Conservation (phyloP, 108 stramenopile genomes). For the Aureococcus anophagefferens region DNA sequence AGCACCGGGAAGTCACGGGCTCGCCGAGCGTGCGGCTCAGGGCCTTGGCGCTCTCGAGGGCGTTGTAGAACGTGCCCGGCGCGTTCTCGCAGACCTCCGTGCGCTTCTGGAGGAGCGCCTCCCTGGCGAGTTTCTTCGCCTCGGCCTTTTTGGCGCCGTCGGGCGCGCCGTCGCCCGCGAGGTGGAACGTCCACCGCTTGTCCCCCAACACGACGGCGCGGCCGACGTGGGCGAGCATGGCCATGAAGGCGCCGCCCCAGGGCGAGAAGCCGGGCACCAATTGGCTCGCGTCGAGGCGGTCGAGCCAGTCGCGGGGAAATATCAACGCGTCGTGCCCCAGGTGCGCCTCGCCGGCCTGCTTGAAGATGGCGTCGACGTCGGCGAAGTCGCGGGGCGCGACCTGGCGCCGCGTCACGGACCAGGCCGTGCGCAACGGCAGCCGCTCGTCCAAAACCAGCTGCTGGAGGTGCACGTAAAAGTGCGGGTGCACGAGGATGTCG, state of each 20-base stretch:
- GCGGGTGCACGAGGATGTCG: not conserved
- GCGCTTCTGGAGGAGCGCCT: not conserved
- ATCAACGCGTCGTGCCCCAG: not conserved
- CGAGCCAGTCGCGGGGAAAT: not conserved
- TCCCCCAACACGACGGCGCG: not conserved
- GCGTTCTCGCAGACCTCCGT: not conserved
- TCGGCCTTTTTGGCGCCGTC: not conserved
- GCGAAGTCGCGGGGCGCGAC: not conserved
- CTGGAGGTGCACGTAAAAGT: not conserved
- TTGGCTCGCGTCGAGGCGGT: not conserved
- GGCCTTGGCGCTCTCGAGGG: not conserved
- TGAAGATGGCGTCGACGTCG: not conserved
- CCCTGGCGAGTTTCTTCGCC: not conserved
- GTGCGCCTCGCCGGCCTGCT: not conserved
- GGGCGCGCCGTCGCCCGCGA: not conserved
- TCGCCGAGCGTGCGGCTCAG: not conserved
- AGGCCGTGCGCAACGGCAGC: not conserved
- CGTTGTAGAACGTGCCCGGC: not conserved
- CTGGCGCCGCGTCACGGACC: not conserved
- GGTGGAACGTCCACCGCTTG: not conserved
- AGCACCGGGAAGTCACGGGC: not conserved
- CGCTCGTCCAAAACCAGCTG: not conserved
- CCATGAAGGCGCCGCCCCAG: not conserved
- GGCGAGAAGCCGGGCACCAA: not conserved
- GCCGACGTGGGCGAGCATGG: not conserved